phyloP scores from a whole-genome alignment of 1,139 yeast genomes.

The Yamadazyma oceani region DNA sequence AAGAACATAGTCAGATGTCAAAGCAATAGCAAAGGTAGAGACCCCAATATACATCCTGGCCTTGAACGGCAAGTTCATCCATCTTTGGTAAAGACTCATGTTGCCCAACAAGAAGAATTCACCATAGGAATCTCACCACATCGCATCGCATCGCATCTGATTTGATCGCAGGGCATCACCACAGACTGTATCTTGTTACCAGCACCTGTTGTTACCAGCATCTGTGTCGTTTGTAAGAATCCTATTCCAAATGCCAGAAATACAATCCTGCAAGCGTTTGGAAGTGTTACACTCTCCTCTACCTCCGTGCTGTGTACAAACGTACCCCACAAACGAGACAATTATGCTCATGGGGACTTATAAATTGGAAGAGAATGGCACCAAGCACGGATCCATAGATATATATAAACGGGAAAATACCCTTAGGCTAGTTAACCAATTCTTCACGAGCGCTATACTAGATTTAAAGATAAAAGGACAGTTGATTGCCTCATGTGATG shows the following conservation, averaged over 20 bases:
- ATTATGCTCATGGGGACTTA: constrained; percentile 75
- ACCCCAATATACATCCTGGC: constrained; percentile 55
- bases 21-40: constrained; percentile 54
- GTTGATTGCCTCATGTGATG: constrained; percentile 65
- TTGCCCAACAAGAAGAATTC: neutral
- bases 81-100: constrained; percentile 43
- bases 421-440: constrained; percentile 9
- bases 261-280: constrained; percentile 18
- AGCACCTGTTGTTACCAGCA: no score
- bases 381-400: constrained; percentile 75
- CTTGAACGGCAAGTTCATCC: constrained; percentile 51
- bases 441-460: constrained; percentile 52
- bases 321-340: constrained; percentile 51
- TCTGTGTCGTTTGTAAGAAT: no score
- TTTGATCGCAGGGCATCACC: neutral
- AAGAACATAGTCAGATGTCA: constrained; percentile 50
- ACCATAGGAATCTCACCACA: neutral
- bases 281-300: constrained; percentile 41
- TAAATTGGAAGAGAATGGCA: constrained; percentile 58
- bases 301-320: constrained; percentile 83
- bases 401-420: constrained; percentile 37
- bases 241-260: neutral
- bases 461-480: constrained; percentile 65
- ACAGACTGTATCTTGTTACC: no score
- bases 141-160: neutral